These are phyloP conservation scores for Boletellus deceptivus DNA, from an alignment of 1,284 basidiomycete genomes.

Conservation along the genomic window DNA sequence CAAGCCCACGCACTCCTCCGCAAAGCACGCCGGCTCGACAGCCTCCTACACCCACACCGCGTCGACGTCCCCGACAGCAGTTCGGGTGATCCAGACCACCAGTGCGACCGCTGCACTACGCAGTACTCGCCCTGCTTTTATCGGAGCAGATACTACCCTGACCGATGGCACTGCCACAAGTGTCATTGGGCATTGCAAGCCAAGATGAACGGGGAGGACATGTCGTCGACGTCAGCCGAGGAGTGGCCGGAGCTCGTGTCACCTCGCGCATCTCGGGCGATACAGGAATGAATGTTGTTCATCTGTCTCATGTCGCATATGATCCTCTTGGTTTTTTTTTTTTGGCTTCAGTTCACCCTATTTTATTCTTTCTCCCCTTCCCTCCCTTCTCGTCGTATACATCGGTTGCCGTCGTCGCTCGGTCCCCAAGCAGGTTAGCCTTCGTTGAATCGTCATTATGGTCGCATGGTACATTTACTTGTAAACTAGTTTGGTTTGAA, in stretches of 20 bases:
- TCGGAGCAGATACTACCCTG: conserved; percentile 20
- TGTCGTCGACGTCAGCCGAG: not conserved
- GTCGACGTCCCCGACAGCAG: conserved; percentile 8
- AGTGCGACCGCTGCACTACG: conserved; percentile 38
- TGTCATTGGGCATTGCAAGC: conserved; percentile 43
- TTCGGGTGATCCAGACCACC: conserved; percentile 15
- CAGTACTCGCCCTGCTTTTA: conserved; percentile 43
- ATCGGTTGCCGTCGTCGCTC: not conserved
- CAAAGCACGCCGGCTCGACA: conserved; percentile 81
- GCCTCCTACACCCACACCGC: conserved; percentile 43
- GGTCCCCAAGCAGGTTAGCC: not conserved
- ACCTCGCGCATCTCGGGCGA: conserved; percentile 10
- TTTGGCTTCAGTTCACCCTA: not conserved
- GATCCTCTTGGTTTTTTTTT: not conserved
- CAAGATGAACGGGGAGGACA: not conserved
- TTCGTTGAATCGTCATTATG: conserved; percentile 22
- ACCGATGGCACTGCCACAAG: conserved; percentile 53
- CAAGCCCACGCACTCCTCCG: conserved; percentile 81
- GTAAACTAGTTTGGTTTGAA: conserved; percentile 26
- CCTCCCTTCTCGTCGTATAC: not conserved
- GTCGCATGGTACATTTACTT: conserved; percentile 28
- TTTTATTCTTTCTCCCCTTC: not conserved
- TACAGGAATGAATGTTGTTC: conserved; percentile 20
- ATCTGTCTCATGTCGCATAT: not conserved
- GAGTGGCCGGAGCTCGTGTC: conserved; percentile 20